Base-by-base conservation (phyloP, 345 rosid genomes). In the Salix purpurea region DNA sequence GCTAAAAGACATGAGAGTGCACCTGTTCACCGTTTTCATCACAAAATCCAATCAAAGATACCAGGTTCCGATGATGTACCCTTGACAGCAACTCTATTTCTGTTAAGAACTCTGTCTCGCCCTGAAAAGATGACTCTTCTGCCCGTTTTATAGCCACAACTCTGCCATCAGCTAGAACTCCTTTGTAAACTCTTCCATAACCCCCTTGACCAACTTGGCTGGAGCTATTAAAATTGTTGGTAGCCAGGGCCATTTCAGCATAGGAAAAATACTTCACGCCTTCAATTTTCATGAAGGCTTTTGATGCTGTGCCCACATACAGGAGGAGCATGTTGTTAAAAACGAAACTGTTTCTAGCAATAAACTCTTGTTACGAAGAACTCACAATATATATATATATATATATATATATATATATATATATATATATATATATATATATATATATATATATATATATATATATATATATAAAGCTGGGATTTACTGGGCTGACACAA, bases 21-120 rank as follows among this genome's bases (percentile, higher is more conserved):
- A 91, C 99, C 98, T 96, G 99, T 83, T 96, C 98, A 36, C 89
- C 91, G 87, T 90, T 91, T 85, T 96, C 98, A 8, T 96, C 97
- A 72, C 99, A 96, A 60, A 86, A 93, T 69, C 99, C 99, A 65
- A 87, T 60, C 87, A 96, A 88, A 72, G 97, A 84, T 74, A 96
- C 99, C 70, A 96, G 96, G 83, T 93, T 96, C 65, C 99, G 84
- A 60, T 96, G 99, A 85, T 96, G 99, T 76, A 96, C 78, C 76
- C 98, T 89, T 68, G 98, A 96, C 72, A 96, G 80, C 78, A 96
- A 79, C 79, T 91, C 89, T 74, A 96, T 96, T 82, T 96, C 99
- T 19, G 96, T 96, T 28, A 93, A 81, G 88, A 96, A 96, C 89
- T 96, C 99, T 60, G 76, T 88, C 77, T 93, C 94, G 5, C 98